These are phyloP conservation scores for Pseudocercospora crystallina DNA, from an alignment of 2,329 filamentous ascomycete genomes.

Conservation along the genomic window DNA sequence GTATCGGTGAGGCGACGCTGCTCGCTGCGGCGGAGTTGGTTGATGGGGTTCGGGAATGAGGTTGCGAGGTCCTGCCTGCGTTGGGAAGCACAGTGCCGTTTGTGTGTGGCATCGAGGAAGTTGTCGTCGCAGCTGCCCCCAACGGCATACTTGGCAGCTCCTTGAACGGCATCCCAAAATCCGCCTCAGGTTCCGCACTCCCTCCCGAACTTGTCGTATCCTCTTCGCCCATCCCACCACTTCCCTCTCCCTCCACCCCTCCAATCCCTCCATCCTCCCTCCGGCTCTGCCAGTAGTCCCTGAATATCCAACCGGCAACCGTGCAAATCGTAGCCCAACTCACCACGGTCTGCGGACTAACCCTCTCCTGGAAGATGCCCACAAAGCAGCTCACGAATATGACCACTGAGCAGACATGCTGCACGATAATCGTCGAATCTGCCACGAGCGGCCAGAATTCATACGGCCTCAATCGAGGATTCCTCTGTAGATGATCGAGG, in stretches of 20 bases:
- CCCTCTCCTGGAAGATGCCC: conserved; percentile 79
- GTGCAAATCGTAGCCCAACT: conserved; percentile 81
- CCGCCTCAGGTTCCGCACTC: conserved; percentile 20
- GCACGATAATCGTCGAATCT: conserved; percentile 93
- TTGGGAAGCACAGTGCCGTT: too few relatives aligned
- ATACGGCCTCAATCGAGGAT: conserved; percentile 89
- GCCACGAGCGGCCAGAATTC: conserved; percentile 97
- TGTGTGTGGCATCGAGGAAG: too few relatives aligned
- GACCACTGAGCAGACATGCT: conserved; percentile 91
- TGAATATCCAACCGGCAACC: conserved; percentile 82
- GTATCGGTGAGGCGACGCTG: neutral
- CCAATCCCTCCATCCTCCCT: conserved; percentile 51
- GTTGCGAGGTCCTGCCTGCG: neutral
- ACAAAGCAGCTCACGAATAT: conserved; percentile 95
- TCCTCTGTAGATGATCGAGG: conserved; percentile 90
- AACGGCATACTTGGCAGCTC: conserved; percentile 11
- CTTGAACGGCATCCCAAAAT: conserved; percentile 25
- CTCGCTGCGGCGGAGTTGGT: conserved; percentile 3
- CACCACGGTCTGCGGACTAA: conserved; percentile 88
- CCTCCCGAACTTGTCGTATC: conserved; percentile 19
- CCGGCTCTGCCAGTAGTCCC: conserved; percentile 85
- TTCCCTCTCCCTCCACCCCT: conserved; percentile 38
- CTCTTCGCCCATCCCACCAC: conserved; percentile 5
- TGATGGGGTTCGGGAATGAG: neutral
- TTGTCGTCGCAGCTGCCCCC: neutral